These are phyloP conservation scores for Suillus alpinus DNA, from an alignment of 768 basidiomycete species.

Conservation along the genomic window DNA sequence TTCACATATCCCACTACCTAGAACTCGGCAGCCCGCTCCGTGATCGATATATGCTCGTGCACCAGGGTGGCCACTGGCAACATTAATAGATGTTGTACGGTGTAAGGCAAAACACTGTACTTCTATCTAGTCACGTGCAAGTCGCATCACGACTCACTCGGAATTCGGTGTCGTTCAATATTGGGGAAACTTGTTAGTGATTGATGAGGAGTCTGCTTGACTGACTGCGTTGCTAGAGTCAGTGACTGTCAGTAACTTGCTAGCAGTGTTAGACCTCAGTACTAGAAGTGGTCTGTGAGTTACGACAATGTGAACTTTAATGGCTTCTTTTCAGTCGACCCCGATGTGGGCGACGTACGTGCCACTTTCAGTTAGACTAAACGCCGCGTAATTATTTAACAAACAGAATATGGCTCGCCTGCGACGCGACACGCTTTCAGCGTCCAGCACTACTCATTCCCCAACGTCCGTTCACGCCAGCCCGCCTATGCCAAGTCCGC, in stretches of 20 bases:
- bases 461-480: constrained; percentile 6
- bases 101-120: neutral
- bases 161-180: too few relatives aligned
- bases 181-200: too few relatives aligned
- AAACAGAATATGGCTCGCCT: constrained; percentile 23
- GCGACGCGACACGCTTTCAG: constrained; percentile 19
- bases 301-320: neutral
- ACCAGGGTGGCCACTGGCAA: neutral
- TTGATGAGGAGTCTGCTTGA: neutral
- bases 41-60: neutral
- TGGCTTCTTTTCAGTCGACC: constrained; percentile 1
- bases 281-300: neutral
- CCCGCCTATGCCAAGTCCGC: constrained; percentile 13
- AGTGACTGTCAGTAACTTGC: neutral
- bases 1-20: neutral
- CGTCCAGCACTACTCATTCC: neutral
- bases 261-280: too few relatives aligned
- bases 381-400: neutral
- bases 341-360: neutral
- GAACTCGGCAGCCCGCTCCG: neutral
- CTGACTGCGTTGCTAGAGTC: neutral
- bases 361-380: constrained; percentile 2
- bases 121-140: too few relatives aligned
- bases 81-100: neutral
- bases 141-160: too few relatives aligned